phyloP scores from a whole-genome alignment of 2,329 filamentous ascomycete genomes.

The Colletotrichum eremochloae region DNA sequence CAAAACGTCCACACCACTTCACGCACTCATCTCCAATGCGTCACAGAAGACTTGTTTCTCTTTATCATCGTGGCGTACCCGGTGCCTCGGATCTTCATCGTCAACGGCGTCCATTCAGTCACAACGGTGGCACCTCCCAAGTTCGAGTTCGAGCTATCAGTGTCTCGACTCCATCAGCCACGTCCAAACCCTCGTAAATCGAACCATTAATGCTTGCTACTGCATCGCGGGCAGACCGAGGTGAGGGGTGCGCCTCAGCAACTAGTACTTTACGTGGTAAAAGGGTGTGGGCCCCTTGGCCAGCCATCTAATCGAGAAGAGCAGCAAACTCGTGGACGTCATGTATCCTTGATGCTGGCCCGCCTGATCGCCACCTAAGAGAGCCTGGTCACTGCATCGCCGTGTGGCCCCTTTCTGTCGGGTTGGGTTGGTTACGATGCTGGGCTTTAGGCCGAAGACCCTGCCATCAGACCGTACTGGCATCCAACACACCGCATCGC shows the following conservation, averaged over 20 bases:
- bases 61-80: slow-evolving; percentile 35
- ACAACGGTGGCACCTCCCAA: slow-evolving; percentile 35
- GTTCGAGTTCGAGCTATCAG: slow-evolving; percentile 15
- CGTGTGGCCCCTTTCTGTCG: slow-evolving; percentile 13
- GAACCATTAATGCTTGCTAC: slow-evolving; percentile 30
- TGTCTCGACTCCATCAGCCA: slow-evolving; percentile 15
- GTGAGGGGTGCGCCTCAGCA: slow-evolving; percentile 22
- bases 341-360: slow-evolving; percentile 4
- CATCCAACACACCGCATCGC: slow-evolving; percentile 28
- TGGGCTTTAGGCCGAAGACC: background rate
- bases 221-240: slow-evolving; percentile 26
- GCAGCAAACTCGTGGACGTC: background rate
- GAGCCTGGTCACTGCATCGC: slow-evolving; percentile 15
- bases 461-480: background rate
- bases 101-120: slow-evolving; percentile 28
- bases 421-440: slow-evolving; percentile 16
- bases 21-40: background rate
- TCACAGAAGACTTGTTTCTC: slow-evolving; percentile 3
- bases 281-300: slow-evolving; percentile 9
- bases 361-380: background rate
- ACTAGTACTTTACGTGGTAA: background rate
- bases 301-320: slow-evolving; percentile 2
- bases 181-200: slow-evolving; percentile 29
- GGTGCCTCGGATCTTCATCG: slow-evolving; percentile 31
- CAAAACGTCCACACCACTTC: slow-evolving; percentile 5